Base-by-base conservation (phyloP, 768 basidiomycete species). In the Royoungia palumana region DNA sequence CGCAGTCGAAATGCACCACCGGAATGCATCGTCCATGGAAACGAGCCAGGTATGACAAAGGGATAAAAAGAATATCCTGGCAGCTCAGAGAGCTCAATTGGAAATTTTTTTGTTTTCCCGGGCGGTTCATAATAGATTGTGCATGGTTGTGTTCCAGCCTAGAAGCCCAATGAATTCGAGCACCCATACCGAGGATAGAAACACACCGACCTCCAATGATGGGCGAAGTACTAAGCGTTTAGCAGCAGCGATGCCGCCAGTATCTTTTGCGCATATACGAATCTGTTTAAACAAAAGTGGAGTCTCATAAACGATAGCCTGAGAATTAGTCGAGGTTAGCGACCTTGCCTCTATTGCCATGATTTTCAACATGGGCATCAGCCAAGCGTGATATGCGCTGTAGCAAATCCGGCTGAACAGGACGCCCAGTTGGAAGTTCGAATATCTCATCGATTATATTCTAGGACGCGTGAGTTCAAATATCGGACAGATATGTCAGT, bases 321-420 rank as follows among this genome's bases (percentile, higher is more conserved):
- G 40, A 46, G 32, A 37, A 42, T 36, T 32, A 14, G 14, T 32
- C 32, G 32, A 32, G 14, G 16, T 14, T 16, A 32, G 14, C 36
- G 64, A 50, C 83, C 66, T 74, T 71, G 50, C 77, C 75, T 45
- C 70, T 67, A 35, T 63, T 56, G 20, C 74, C 75, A 22, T 72
- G 58, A 49, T 74, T 75, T 60, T 87, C 82, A 5, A 82, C 64
- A 54, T 83, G 82, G 5, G 83, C 87, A 37, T 80, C 81, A 7
- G 85, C 75, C 17, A 79, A 48, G 44, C 84, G 81, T n/a, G 89
- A 90, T 50, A 90, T 79, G 22, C 73, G 75, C 51, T 81, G 79
- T 19, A 84, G 56, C n/a, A 80, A 53, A 46, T 78, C 76, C 10
- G 68, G 57, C 1, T 64, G 68, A 35, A 87, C 57, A n/a, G 69